Evolutionary conservation across 2,329 filamentous ascomycete species (phyloP).

Genomic region (Talaromyces marneffei): DNA sequence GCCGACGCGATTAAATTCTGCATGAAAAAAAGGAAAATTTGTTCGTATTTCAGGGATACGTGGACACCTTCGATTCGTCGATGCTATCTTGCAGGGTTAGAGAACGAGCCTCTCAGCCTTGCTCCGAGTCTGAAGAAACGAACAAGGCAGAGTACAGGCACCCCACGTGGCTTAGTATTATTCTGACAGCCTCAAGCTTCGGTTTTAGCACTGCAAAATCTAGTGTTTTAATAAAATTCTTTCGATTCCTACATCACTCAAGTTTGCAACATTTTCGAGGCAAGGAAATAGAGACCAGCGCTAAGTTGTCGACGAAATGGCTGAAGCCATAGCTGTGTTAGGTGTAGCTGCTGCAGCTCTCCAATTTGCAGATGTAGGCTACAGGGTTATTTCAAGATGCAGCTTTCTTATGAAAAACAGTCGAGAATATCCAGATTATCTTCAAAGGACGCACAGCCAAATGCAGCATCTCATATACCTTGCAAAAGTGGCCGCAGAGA

Average conservation of each 20-base stretch:
- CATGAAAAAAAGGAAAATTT: background rate
- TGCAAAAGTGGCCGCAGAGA: background rate
- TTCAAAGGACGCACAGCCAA: background rate
- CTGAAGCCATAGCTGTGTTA: background rate
- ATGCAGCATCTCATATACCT: background rate
- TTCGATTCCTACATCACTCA: background rate
- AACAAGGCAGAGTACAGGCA: background rate
- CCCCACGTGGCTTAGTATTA: background rate
- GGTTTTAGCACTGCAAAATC: background rate
- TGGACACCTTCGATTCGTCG: background rate
- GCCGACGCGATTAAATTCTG: background rate
- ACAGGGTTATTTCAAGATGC: background rate
- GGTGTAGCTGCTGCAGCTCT: background rate
- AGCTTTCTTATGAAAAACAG: background rate
- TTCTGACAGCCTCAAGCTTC: background rate
- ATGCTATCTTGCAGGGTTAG: background rate
- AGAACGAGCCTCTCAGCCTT: background rate
- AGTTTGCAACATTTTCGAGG: background rate
- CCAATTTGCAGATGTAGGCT: background rate
- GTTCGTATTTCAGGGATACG: background rate
- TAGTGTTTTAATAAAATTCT: background rate
- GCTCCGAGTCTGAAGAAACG: background rate
- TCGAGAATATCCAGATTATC: background rate
- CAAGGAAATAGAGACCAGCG: background rate
- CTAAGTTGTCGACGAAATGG: background rate